phyloP scores from a whole-genome alignment of 2,329 filamentous ascomycete genomes.

The Pseudogymnoascus sp. region DNA sequence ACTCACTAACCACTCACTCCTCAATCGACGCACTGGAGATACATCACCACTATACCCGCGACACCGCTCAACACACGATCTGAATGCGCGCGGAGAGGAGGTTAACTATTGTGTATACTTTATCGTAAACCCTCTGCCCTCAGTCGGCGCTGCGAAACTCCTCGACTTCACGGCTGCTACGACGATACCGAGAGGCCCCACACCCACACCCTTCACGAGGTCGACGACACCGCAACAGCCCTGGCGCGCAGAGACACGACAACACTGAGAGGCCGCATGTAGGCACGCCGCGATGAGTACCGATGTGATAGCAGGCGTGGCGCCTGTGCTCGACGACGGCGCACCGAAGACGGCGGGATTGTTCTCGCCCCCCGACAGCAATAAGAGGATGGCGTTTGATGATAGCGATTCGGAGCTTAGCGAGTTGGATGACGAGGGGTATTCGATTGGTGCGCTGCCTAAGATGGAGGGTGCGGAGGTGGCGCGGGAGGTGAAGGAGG shows the following conservation, averaged over 20 bases:
- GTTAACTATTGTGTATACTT: not conserved
- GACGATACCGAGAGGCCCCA: not conserved
- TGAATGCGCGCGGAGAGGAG: not conserved
- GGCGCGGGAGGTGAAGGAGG: slow-evolving; percentile 5
- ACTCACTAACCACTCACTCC: not conserved
- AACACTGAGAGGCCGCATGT: not conserved
- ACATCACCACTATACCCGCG: not conserved
- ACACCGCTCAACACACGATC: not conserved
- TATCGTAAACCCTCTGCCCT: not conserved
- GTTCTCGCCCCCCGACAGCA: slow-evolving; percentile 57
- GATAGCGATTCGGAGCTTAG: slow-evolving; percentile 57
- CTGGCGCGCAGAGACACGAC: slow-evolving; percentile 19
- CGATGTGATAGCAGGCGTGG: slow-evolving; percentile 20
- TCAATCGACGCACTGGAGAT: not conserved
- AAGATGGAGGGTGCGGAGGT: slow-evolving; percentile 2
- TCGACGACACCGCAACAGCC: slow-evolving; percentile 11
- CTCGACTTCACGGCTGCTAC: not conserved
- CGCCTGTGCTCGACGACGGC: slow-evolving; percentile 9
- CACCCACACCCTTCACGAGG: slow-evolving; percentile 8
- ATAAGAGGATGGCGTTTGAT: slow-evolving; percentile 51
- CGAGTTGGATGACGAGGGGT: slow-evolving; percentile 47
- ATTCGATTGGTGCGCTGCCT: slow-evolving; percentile 9
- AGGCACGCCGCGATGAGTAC: slow-evolving; percentile 20
- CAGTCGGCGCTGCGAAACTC: not conserved
- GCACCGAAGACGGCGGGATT: slow-evolving; percentile 30